Evolutionary conservation across 1,284 basidiomycete species (phyloP), one percentile per base, ranked within the genome.

Genomic region (Pseudomicrostroma phylloplanum): DNA sequence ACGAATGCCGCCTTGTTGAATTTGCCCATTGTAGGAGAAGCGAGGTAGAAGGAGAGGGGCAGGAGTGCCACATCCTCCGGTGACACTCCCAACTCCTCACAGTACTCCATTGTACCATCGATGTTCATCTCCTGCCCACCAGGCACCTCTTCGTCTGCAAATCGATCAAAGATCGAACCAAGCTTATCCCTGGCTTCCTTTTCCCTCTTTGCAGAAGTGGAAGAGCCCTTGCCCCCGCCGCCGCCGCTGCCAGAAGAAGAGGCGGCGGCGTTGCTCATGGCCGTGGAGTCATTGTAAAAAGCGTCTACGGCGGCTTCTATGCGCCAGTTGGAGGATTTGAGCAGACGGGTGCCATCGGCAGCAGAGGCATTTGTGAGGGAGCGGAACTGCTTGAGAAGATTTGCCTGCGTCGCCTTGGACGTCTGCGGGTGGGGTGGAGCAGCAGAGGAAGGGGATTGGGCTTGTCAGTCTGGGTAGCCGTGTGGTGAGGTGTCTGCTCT

Each of bases 271-370:
- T 78, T 56, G 40, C 25, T 42, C 30, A 64, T 61, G 13, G 67
- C 72, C n/a, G 66, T 61, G 4, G 69, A 68, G 57, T 80, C 77
- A 49, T 67, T 85, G 80, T 85, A 91, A 78, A 83, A 92, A 0
- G 87, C 86, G 79, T 92, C 87, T 49, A 91, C 81, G 11, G 91
- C 90, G 11, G 83, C 80, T 58, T 92, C 90, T 53, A 90, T 78
- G 42, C 86, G 83, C 74, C 79, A 81, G 26, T 85, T 86, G 80
- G 88, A 82, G 65, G 86, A 86, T 71, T 89, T 87, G 58, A 92
- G 79, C 79, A 86, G 89, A 62, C 85, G 85, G 65, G 81, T 84
- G n/a, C 89, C 90, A 60, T 90, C 88, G 41, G 71, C 64, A 6
- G 64, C 58, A 3, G 72, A 69, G 1, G 72, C 70, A 59, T 72